Evolutionary conservation across 2,329 filamentous ascomycete species (phyloP).

Genomic region (Xylariaceae sp.): DNA sequence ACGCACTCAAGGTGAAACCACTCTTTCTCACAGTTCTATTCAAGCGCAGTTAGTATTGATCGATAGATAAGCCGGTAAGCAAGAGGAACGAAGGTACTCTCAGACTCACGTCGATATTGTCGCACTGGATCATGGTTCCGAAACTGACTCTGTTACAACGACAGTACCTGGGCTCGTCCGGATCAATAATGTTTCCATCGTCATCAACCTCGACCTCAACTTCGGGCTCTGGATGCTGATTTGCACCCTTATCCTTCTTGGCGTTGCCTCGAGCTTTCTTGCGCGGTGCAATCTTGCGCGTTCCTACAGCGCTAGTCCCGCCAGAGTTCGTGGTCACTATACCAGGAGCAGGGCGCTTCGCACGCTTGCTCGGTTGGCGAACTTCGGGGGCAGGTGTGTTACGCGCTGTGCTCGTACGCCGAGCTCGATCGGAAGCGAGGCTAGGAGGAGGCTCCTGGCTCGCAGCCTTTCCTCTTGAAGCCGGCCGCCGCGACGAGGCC

Average conservation of each 20-base stretch:
- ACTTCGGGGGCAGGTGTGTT: slow-evolving; percentile 51
- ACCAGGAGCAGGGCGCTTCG: slow-evolving; percentile 67
- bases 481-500: slow-evolving; percentile 38
- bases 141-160: slow-evolving; percentile 74
- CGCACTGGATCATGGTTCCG: slow-evolving; percentile 78
- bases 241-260: slow-evolving; percentile 34
- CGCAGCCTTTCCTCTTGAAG: slow-evolving; percentile 47
- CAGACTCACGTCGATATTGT: slow-evolving; percentile 65
- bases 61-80: too few relatives aligned
- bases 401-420: slow-evolving; percentile 51
- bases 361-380: slow-evolving; percentile 46
- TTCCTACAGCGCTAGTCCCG: slow-evolving; percentile 63
- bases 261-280: slow-evolving; percentile 50
- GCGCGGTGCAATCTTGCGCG: slow-evolving; percentile 62
- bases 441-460: slow-evolving; percentile 47
- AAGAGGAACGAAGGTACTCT: too few relatives aligned
- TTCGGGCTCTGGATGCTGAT: slow-evolving; percentile 37
- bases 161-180: slow-evolving; percentile 71
- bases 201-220: slow-evolving; percentile 57
- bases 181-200: slow-evolving; percentile 65
- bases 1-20: slow-evolving; percentile 85
- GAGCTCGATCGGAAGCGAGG: slow-evolving; percentile 47
- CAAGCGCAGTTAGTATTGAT: too few relatives aligned
- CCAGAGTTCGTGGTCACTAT: slow-evolving; percentile 60
- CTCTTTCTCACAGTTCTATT: slow-evolving; percentile 65